Evolutionary conservation across 352 stramenopile species (phyloP), one percentile per base, ranked within the genome.

Genomic region (Thraustochytrium striatum): DNA sequence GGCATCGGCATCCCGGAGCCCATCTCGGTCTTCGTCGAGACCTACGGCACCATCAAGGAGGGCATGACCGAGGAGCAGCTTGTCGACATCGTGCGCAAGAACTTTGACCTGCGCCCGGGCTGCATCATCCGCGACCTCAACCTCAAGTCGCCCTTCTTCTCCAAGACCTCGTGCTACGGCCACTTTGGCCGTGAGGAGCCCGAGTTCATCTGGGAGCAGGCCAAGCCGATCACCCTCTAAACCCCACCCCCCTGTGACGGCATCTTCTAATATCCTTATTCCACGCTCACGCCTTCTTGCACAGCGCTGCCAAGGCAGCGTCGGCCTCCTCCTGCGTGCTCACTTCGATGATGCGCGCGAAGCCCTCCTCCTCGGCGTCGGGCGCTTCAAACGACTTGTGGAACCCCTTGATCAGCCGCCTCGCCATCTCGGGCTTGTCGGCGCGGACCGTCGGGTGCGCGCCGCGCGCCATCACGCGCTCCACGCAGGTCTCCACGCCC

Each of bases 151-250:
- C 95, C 96, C 59, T 88, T 99, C 59, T 98, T 99, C 91, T 92
- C 96, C 85, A 98, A 98, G 89, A 99, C 96, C 43, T 94, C 96
- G 50, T 93, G 95, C 1, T 99, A 99, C 88, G 95, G 96, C 84
- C 96, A 99, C 89, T 99, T 99, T 85, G 96, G 96, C 81, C 95
- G 96, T 72, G 89, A 97, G 57, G 95, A 98, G 85, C 87, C 91
- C 78, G 96, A 98, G 86, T 99, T 99, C 87, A 98, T 94, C 83
- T 99, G 96, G 96, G 96, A 99, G 88, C 91, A 92, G 82, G 87
- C 94, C 83, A 99, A 98, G 91, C 85, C 90, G 52, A 83, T 96
- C 65, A 75, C 65, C 41, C 41, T 35, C 47, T 75, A 75, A 75
- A n/a, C n/a, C n/a, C n/a, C n/a, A n/a, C n/a, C n/a, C n/a, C n/a